Evolutionary conservation across 1,284 basidiomycete genomes (phyloP).

Genomic region (Ganoderma resinaceum): DNA sequence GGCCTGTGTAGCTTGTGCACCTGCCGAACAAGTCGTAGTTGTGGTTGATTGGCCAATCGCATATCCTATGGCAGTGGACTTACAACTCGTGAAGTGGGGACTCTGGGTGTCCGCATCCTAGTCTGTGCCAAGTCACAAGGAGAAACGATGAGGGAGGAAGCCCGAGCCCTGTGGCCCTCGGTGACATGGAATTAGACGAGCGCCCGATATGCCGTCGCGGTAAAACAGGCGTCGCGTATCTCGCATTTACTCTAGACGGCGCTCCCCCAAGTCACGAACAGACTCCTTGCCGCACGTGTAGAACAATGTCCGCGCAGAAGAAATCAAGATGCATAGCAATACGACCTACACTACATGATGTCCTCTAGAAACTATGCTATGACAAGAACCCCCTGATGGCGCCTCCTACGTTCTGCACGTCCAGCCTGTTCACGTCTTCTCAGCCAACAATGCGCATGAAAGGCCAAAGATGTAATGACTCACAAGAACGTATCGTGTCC

Average conservation of each 20-base stretch:
- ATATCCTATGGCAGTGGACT: neutral
- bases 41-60: neutral
- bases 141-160: neutral
- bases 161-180: too few species aligned
- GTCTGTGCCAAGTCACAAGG: neutral
- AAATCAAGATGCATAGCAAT: neutral
- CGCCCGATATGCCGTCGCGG: neutral
- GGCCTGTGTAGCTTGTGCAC: constrained; percentile 24
- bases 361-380: constrained; percentile 32
- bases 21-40: constrained; percentile 2
- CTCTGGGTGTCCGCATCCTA: constrained; percentile 10
- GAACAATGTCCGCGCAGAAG: neutral
- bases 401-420: constrained; percentile 80
- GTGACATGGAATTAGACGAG: too few species aligned
- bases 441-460: constrained; percentile 5
- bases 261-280: neutral
- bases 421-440: constrained; percentile 52
- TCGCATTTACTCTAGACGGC: neutral
- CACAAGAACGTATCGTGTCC: constrained; percentile 96
- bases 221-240: neutral
- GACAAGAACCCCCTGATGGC: constrained; percentile 81
- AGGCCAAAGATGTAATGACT: constrained; percentile 38
- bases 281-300: neutral
- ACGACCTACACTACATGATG: neutral
- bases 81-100: constrained; percentile 14